Percentiles rank a stretch among this genome's conserved stretches.
Conservation (phyloP, 768 basidiomycete species). For the Phaeotremella skinneri region DNA sequence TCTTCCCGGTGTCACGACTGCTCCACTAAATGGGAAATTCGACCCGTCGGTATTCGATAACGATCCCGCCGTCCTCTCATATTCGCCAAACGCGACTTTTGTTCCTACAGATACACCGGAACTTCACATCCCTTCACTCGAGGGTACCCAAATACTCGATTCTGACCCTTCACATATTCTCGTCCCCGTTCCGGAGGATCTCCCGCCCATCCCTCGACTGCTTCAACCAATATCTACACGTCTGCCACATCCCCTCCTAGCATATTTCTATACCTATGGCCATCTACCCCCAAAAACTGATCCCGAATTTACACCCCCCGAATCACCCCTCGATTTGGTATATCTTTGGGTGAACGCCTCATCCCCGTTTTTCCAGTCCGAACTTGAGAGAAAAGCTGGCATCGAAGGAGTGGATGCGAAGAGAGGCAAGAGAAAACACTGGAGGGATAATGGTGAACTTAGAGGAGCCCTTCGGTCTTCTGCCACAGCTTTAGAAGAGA, state of each 20-base stretch:
- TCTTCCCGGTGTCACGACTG: neutral
- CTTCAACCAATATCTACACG: conserved; percentile 22
- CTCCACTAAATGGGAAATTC: neutral
- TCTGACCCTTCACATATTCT: conserved; percentile 26
- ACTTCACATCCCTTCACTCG: neutral
- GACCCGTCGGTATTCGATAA: neutral
- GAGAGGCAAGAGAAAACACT: conserved; percentile 29
- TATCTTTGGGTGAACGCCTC: conserved; percentile 48
- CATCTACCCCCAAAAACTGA: conserved; percentile 9
- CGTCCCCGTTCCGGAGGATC: conserved; percentile 12
- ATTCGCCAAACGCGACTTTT: neutral
- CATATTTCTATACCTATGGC: conserved; percentile 28
- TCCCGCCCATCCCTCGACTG: conserved; percentile 1
- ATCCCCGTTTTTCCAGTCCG: conserved; percentile 29
- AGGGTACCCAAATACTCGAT: neutral
- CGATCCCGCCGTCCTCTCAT: neutral
- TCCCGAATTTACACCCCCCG: neutral
- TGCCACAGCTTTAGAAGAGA: conserved; percentile 15
- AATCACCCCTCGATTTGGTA: conserved; percentile 34
- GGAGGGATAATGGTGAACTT: conserved; percentile 46
- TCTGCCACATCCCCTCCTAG: conserved; percentile 24
- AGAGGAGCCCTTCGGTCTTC: conserved; percentile 40
- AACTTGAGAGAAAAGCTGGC: conserved; percentile 12
- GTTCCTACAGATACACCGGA: neutral
- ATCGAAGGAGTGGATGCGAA: conserved; percentile 18